These are phyloP conservation scores for Metarhizium humberi DNA, from an alignment of 2,329 filamentous ascomycete species.

Conservation along the genomic window DNA sequence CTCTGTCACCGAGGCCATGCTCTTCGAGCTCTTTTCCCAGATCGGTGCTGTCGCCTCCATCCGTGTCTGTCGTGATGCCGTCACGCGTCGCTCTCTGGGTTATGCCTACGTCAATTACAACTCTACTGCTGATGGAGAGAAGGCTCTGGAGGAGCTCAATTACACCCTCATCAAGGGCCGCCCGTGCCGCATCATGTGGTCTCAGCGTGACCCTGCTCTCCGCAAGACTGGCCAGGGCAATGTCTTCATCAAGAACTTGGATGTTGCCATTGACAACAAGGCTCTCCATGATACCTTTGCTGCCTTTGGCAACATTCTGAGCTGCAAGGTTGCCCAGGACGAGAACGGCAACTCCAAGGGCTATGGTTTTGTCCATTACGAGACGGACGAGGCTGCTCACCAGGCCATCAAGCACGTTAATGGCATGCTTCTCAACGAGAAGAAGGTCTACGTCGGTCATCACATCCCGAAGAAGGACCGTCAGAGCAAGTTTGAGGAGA, in stretches of 20 bases:
- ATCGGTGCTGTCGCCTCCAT: conserved; percentile 98
- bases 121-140: conserved; percentile 90
- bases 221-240: conserved; percentile 99
- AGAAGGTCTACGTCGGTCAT: conserved; percentile 99
- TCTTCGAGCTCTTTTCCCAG: conserved; percentile 99
- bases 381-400: conserved; percentile 93
- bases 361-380: conserved; percentile 99
- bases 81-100: conserved; percentile 95
- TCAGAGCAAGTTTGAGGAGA: conserved; percentile 99
- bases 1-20: conserved; percentile 98
- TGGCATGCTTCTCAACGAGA: conserved; percentile 99
- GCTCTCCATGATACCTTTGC: conserved; percentile 98
- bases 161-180: conserved; percentile 99
- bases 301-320: conserved; percentile 97
- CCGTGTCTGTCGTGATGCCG: conserved; percentile 97
- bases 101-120: conserved; percentile 99
- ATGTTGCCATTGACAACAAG: conserved; percentile 99
- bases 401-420: conserved; percentile 99
- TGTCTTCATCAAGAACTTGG: conserved; percentile 99
- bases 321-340: conserved; percentile 98
- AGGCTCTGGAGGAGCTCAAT: conserved; percentile 97
- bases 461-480: conserved; percentile 99
- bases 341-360: conserved; percentile 96
- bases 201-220: conserved; percentile 95
- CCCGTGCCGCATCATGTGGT: conserved; percentile 99